phyloP scores from a whole-genome alignment of 2,329 filamentous ascomycete species.

The Colletotrichum eremochloae region DNA sequence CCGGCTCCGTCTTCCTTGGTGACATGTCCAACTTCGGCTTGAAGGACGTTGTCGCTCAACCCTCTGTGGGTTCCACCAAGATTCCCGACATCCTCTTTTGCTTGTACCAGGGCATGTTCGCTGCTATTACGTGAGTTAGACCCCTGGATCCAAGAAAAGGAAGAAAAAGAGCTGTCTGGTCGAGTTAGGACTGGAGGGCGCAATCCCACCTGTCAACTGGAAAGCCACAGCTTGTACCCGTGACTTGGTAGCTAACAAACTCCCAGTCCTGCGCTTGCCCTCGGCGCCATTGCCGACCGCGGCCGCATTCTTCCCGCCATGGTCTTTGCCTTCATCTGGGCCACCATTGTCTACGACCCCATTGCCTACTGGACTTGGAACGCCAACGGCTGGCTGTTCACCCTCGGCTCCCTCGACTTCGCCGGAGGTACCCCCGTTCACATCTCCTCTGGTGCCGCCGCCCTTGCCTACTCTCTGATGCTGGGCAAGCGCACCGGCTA shows the following conservation, averaged over 20 bases:
- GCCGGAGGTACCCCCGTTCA: conserved; percentile 82
- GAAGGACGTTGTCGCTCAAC: conserved; percentile 80
- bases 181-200: neutral
- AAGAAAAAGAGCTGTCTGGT: neutral
- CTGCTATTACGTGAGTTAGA: conserved; percentile 82
- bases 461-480: conserved; percentile 80
- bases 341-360: conserved; percentile 79
- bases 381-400: conserved; percentile 77
- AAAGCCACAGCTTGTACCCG: neutral
- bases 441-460: conserved; percentile 78
- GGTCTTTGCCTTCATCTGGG: conserved; percentile 79
- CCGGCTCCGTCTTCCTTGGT: conserved; percentile 82
- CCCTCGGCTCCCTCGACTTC: conserved; percentile 79
- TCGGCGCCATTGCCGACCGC: conserved; percentile 72
- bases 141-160: neutral
- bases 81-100: conserved; percentile 88
- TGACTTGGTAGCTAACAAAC: conserved; percentile 25
- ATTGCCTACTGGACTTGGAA: conserved; percentile 87
- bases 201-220: neutral
- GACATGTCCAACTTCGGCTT: conserved; percentile 86
- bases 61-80: conserved; percentile 78
- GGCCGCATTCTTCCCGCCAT: conserved; percentile 72
- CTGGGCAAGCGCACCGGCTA: conserved; percentile 77
- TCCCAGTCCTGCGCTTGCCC: conserved; percentile 67
- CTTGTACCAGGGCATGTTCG: conserved; percentile 91